phyloP scores from a whole-genome alignment of 2,329 filamentous ascomycete genomes.

The Dothiorella sarmentorum region DNA sequence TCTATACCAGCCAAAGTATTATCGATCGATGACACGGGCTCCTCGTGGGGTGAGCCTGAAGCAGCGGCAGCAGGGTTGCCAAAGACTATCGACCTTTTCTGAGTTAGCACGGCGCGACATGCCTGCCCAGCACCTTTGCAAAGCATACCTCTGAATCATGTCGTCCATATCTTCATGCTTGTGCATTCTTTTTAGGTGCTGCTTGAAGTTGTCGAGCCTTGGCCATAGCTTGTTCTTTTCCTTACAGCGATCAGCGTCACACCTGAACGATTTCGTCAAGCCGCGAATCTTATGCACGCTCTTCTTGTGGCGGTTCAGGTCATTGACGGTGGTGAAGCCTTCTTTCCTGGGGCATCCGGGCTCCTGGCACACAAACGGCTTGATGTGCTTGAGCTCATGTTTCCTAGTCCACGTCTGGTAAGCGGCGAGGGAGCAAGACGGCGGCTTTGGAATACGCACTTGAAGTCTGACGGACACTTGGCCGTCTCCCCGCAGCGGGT shows the following conservation, averaged over 20 bases:
- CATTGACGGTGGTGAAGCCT: conserved; percentile 77
- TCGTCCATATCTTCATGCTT: conserved; percentile 41
- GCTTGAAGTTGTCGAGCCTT: conserved; percentile 80
- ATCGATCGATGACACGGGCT: conserved; percentile 28
- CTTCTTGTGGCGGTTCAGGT: conserved; percentile 73
- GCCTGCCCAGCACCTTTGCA: neutral
- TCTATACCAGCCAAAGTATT: conserved; percentile 33
- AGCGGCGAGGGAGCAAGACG: neutral
- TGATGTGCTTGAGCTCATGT: conserved; percentile 67
- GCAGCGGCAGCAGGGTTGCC: neutral
- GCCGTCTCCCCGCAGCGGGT: conserved; percentile 25
- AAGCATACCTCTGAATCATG: conserved; percentile 46
- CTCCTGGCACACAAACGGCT: conserved; percentile 61
- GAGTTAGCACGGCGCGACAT: neutral
- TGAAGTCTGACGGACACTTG: conserved; percentile 37
- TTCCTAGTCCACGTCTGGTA: conserved; percentile 54
- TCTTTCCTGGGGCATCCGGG: conserved; percentile 55
- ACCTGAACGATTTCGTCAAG: conserved; percentile 54
- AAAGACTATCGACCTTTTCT: conserved; percentile 25
- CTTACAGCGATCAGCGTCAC: conserved; percentile 55
- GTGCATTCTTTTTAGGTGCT: conserved; percentile 72
- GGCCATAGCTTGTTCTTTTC: conserved; percentile 70
- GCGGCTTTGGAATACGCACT: conserved; percentile 32
- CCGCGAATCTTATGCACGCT: conserved; percentile 60
- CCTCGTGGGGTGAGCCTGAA: conserved; percentile 10